phyloP scores from a whole-genome alignment of 2,329 filamentous ascomycete species.

The Chrysoporthe cubensis region DNA sequence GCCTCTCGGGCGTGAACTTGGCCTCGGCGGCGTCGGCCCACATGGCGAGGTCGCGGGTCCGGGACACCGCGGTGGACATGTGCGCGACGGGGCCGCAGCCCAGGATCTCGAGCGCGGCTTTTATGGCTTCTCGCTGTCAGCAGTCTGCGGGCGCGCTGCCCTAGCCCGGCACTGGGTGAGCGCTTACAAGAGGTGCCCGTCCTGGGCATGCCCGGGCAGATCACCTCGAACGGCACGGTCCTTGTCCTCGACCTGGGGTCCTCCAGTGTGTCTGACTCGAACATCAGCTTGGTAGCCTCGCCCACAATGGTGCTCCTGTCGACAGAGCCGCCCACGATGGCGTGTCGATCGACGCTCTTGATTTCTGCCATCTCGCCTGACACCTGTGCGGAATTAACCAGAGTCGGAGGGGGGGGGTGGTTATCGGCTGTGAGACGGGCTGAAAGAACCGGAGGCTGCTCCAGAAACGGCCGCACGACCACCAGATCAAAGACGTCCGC shows the following conservation, averaged over 20 bases:
- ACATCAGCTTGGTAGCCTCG: constrained; percentile 21
- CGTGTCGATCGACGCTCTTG: constrained; percentile 21
- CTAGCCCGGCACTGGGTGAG: no score
- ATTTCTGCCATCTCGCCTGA: constrained; percentile 6
- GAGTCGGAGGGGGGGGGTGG: not conserved
- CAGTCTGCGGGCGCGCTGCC: no score
- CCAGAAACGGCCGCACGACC: not conserved
- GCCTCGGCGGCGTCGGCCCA: constrained; percentile 24
- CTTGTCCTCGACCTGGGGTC: constrained; percentile 20
- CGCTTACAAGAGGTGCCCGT: constrained; percentile 22
- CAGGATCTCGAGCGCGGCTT: constrained; percentile 24
- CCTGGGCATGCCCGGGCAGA: constrained; percentile 21
- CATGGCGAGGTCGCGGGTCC: constrained; percentile 24
- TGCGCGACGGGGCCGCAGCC: constrained; percentile 22
- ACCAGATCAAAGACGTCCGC: not conserved
- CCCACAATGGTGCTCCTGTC: constrained; percentile 18
- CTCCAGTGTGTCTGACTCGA: constrained; percentile 22
- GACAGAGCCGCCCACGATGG: constrained; percentile 17
- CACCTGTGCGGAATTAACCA: not conserved
- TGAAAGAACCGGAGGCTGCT: not conserved
- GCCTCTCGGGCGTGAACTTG: constrained; percentile 22
- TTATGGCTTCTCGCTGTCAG: constrained; percentile 11
- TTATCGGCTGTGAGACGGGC: no score
- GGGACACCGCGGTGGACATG: constrained; percentile 22
- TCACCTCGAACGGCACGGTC: constrained; percentile 21